phyloP scores from a whole-genome alignment of 1,139 yeast species.

The Meyerozyma smithsonii region DNA sequence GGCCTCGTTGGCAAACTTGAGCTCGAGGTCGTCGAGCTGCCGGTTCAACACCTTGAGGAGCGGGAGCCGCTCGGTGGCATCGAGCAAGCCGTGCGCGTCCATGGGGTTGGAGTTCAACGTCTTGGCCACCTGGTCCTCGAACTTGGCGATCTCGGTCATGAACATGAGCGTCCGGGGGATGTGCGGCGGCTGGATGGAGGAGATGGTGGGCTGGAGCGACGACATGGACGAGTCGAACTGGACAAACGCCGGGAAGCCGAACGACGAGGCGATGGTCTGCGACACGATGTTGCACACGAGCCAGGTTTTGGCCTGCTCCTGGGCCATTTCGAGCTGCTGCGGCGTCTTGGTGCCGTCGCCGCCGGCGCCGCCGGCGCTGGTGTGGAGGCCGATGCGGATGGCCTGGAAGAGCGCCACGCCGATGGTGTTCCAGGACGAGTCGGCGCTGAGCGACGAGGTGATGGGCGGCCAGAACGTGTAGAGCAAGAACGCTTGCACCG shows the following conservation, averaged over 20 bases:
- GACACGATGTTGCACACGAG: constrained; percentile 86
- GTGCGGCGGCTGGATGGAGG: constrained; percentile 12
- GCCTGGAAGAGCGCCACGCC: constrained; percentile 93
- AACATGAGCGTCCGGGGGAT: constrained; percentile 62
- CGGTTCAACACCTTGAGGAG: constrained; percentile 63
- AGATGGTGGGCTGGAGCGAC: not conserved
- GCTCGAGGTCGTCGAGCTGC: constrained; percentile 73
- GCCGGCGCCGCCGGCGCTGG: constrained; percentile 49
- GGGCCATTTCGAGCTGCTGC: constrained; percentile 40
- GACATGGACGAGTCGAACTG: constrained; percentile 72
- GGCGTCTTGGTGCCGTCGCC: constrained; percentile 33
- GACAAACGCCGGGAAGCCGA: constrained; percentile 91
- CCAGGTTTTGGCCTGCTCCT: constrained; percentile 89
- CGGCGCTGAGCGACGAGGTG: constrained; percentile 90
- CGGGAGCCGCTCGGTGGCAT: constrained; percentile 67
- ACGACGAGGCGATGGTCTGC: constrained; percentile 84
- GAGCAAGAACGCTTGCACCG: constrained; percentile 86
- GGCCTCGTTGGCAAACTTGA: constrained; percentile 33
- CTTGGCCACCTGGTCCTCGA: constrained; percentile 80
- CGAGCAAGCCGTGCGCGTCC: constrained; percentile 63
- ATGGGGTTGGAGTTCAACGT: constrained; percentile 70
- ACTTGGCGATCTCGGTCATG: constrained; percentile 76
- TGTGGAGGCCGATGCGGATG: constrained; percentile 81
- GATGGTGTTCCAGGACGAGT: constrained; percentile 90
- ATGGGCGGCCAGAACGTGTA: constrained; percentile 96